phyloP scores from a whole-genome alignment of 192 early-diverging fungal genomes.

The Chytriomyces sp. region DNA sequence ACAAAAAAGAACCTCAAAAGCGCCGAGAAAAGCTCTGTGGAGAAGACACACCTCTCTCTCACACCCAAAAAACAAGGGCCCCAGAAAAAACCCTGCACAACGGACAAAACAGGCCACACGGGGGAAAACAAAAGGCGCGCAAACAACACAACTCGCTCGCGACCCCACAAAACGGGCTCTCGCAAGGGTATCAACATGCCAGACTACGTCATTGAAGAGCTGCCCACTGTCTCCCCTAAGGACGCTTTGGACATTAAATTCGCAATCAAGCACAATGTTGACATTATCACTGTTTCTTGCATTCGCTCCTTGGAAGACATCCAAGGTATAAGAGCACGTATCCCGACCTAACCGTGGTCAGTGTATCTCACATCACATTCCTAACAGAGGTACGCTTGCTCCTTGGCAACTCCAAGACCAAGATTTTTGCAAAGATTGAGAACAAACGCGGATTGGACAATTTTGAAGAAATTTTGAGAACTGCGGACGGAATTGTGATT shows the following conservation, averaged over 20 bases:
- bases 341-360: not conserved
- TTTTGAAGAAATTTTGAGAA: slow-evolving; percentile 53
- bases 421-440: slow-evolving; percentile 63
- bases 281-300: slow-evolving; percentile 64
- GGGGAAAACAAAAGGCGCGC: too few species aligned
- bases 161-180: too few species aligned
- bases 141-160: too few species aligned
- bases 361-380: not conserved
- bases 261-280: slow-evolving; percentile 47
- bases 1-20: slow-evolving; percentile 56
- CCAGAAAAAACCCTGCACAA: slow-evolving; percentile 43
- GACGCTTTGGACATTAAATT: slow-evolving; percentile 57
- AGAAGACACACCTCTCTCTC: slow-evolving; percentile 95
- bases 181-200: slow-evolving; percentile 66
- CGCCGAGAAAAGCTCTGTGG: slow-evolving; percentile 69
- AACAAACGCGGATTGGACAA: slow-evolving; percentile 61
- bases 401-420: slow-evolving; percentile 57
- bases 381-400: slow-evolving; percentile 38
- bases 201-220: slow-evolving; percentile 51
- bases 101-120: slow-evolving; percentile 51
- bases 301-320: slow-evolving; percentile 59
- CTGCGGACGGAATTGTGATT: slow-evolving; percentile 61
- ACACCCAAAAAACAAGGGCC: slow-evolving; percentile 74
- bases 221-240: slow-evolving; percentile 55
- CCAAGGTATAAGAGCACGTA: slow-evolving; percentile 24